phyloP scores from a whole-genome alignment of 345 rosid genomes.

The Pugionium cornutum region DNA sequence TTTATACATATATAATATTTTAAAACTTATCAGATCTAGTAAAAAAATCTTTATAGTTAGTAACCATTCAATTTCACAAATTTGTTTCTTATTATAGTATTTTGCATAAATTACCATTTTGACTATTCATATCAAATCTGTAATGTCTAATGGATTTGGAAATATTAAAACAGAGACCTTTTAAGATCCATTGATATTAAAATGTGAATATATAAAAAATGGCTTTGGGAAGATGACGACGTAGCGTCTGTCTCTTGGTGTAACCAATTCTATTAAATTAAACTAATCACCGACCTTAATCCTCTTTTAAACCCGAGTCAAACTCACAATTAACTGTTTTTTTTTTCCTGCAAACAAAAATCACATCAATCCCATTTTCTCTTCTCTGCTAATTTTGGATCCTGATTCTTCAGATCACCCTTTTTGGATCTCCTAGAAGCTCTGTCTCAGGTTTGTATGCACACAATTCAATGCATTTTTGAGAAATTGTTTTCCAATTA shows the following conservation, averaged over 20 bases:
- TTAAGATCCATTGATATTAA: background rate
- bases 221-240: constrained; percentile 13
- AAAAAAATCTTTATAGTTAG: background rate
- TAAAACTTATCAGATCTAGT: too few relatives aligned
- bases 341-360: constrained; percentile 1
- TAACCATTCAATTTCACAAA: background rate
- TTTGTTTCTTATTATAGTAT: background rate
- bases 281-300: constrained; percentile 42
- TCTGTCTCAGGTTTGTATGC: constrained; percentile 26
- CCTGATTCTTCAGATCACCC: constrained; percentile 3
- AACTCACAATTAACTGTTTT: constrained; percentile 20
- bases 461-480: background rate
- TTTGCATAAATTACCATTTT: background rate
- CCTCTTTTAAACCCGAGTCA: constrained; percentile 35
- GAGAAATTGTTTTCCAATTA: background rate
- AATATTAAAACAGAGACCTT: background rate
- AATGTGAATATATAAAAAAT: background rate
- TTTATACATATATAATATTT: too few relatives aligned
- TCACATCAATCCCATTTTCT: background rate
- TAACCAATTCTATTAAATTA: constrained; percentile 30
- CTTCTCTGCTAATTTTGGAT: constrained; percentile 12
- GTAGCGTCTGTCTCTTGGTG: constrained; percentile 32
- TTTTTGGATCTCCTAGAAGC: constrained; percentile 14
- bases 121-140: too few relatives aligned
- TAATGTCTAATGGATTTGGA: background rate